phyloP scores from a whole-genome alignment of 345 rosid species.

The Eutrema yunnanense region DNA sequence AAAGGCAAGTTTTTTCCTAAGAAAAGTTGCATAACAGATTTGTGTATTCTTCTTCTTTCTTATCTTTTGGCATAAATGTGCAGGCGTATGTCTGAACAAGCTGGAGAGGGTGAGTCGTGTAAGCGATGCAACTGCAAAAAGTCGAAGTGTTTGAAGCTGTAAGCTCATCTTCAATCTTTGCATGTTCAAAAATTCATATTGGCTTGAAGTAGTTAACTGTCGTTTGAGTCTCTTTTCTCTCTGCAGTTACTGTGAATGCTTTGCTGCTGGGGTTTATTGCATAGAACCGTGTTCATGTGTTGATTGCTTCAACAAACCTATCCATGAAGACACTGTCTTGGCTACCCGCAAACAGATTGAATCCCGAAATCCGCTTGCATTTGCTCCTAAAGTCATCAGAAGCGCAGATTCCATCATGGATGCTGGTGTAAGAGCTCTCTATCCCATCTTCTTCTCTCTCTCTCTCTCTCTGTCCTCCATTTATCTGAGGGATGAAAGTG shows the following conservation, averaged over 20 bases:
- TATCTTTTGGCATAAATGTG: constrained; percentile 21
- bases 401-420: constrained; percentile 55
- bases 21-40: neutral
- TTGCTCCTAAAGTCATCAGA: constrained; percentile 95
- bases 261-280: constrained; percentile 98
- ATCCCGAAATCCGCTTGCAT: constrained; percentile 94
- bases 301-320: constrained; percentile 93
- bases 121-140: constrained; percentile 97
- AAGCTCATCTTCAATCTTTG: constrained; percentile 30
- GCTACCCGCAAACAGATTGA: constrained; percentile 96
- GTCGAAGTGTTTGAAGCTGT: constrained; percentile 98
- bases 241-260: constrained; percentile 95
- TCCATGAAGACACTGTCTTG: constrained; percentile 86
- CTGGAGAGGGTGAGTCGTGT: constrained; percentile 62
- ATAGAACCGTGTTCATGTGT: constrained; percentile 91
- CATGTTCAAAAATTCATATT: neutral
- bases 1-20: constrained; percentile 40
- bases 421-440: constrained; percentile 45
- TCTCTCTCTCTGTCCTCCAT: neutral
- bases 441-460: neutral
- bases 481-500: neutral
- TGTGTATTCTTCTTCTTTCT: neutral
- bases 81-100: constrained; percentile 64
- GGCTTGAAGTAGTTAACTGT: neutral
- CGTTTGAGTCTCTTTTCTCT: neutral